phyloP scores from a whole-genome alignment of 2,329 filamentous ascomycete genomes.

The Chrysoporthe puriensis region DNA sequence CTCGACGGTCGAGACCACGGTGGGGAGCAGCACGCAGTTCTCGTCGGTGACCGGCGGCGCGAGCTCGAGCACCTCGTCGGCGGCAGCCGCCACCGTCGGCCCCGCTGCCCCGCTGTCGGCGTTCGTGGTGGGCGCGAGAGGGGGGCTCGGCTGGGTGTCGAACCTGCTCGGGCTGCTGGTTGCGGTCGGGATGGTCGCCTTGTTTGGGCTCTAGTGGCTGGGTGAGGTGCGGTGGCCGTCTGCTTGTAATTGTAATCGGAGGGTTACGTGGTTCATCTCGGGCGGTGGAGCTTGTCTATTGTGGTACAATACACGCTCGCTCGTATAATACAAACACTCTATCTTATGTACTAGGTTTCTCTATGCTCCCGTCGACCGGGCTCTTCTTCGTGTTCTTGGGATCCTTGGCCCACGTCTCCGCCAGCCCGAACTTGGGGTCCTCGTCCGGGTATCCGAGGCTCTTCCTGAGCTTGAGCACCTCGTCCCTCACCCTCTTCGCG shows the following conservation, averaged over 20 bases:
- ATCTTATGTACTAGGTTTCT: conserved; percentile 35
- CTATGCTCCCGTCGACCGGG: conserved; percentile 56
- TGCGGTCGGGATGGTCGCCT: neutral
- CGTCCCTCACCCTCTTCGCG: conserved; percentile 74
- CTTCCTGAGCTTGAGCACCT: conserved; percentile 78
- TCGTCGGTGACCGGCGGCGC: neutral
- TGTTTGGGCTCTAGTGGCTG: neutral
- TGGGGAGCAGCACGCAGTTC: conserved; percentile 5
- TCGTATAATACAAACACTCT: neutral
- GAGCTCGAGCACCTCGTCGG: conserved; percentile 5
- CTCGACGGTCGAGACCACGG: conserved; percentile 7
- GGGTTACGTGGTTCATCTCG: neutral
- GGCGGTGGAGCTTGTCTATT: neutral
- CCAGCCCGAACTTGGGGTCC: conserved; percentile 72
- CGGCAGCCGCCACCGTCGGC: conserved; percentile 1
- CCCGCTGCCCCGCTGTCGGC: neutral
- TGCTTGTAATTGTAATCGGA: neutral
- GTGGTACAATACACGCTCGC: neutral
- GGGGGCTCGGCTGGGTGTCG: neutral
- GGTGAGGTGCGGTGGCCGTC: neutral
- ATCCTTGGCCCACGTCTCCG: conserved; percentile 76
- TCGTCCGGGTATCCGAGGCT: conserved; percentile 77
- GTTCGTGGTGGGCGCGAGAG: neutral
- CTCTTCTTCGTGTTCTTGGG: conserved; percentile 54
- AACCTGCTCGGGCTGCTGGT: neutral